Evolutionary conservation across 106 monocot species (phyloP).

Genomic region (Chionographis japonica): DNA sequence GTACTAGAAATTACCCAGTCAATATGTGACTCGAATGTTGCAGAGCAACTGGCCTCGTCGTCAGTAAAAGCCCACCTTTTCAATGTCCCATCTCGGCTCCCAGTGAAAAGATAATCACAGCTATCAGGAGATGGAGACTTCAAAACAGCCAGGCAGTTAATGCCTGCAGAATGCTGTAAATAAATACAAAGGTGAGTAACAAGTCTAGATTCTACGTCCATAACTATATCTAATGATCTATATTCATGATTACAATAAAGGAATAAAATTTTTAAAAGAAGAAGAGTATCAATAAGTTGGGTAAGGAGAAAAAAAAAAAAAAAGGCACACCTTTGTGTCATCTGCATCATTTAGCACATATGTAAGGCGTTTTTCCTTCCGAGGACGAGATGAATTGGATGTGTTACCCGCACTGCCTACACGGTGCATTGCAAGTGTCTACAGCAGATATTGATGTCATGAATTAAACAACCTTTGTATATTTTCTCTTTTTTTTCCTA

Average conservation of each 20-base stretch:
- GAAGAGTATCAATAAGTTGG: background rate
- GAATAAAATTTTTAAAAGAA: background rate
- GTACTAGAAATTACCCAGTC: slow-evolving; percentile 69
- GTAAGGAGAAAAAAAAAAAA: background rate
- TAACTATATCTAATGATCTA: background rate
- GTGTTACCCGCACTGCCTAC: slow-evolving; percentile 85
- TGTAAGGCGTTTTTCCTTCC: slow-evolving; percentile 91
- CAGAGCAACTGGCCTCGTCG: slow-evolving; percentile 62
- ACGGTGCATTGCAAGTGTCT: slow-evolving; percentile 71
- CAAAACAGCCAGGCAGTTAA: slow-evolving; percentile 79
- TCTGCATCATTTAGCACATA: slow-evolving; percentile 94
- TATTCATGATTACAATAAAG: background rate
- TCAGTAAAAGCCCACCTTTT: slow-evolving; percentile 79
- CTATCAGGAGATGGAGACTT: slow-evolving; percentile 36
- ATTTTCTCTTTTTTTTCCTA: too few species aligned
- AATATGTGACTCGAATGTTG: slow-evolving; percentile 94
- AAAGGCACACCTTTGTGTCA: slow-evolving; percentile 58
- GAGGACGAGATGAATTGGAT: slow-evolving; percentile 68
- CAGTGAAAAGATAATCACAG: slow-evolving; percentile 86
- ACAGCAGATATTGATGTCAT: background rate
- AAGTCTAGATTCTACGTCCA: background rate
- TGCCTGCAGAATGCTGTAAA: slow-evolving; percentile 89
- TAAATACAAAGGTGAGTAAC: slow-evolving; percentile 5
- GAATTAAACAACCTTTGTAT: too few species aligned
- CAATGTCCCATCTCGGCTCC: slow-evolving; percentile 94